Evolutionary conservation across 352 stramenopile species (phyloP).

Genomic region (Phytopythium delawarense): DNA sequence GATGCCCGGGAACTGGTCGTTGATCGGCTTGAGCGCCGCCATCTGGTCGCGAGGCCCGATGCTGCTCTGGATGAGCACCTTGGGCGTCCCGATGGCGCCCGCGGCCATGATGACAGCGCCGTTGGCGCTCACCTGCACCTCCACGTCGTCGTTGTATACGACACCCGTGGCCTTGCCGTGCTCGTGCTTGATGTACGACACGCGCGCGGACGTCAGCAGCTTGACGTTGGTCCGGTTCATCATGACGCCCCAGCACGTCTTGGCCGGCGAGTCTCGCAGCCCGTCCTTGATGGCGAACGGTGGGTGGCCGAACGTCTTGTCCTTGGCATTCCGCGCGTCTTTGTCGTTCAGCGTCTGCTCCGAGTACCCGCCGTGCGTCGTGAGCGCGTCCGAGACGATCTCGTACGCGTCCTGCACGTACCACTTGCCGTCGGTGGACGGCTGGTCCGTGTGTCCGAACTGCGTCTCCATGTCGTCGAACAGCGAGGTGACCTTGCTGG

Average conservation of each 20-base stretch:
- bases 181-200: conserved; percentile 43
- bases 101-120: conserved; percentile 72
- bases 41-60: conserved; percentile 65
- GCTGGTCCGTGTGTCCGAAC: conserved; percentile 34
- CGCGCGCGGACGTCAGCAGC: conserved; percentile 39
- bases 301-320: conserved; percentile 40
- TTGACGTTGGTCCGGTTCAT: conserved; percentile 39
- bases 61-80: conserved; percentile 78
- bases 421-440: conserved; percentile 41
- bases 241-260: conserved; percentile 49
- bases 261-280: conserved; percentile 43
- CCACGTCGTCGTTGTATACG: conserved; percentile 29
- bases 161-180: conserved; percentile 40
- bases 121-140: conserved; percentile 21
- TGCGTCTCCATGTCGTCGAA: conserved; percentile 42
- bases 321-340: conserved; percentile 44
- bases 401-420: conserved; percentile 48
- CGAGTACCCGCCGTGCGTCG: conserved; percentile 19
- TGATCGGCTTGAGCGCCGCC: conserved; percentile 19
- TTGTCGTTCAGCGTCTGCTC: conserved; percentile 38
- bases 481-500: conserved; percentile 48
- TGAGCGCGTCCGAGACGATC: conserved; percentile 35
- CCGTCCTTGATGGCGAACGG: conserved; percentile 46
- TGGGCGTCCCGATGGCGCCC: conserved; percentile 64
- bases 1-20: conserved; percentile 16